A percentile compares a stretch with the other conserved stretches of the same genome.
These are phyloP conservation scores for Phoenix roebelenii DNA, from an alignment of 176 grass and related monocot species.

Conservation along the genomic window DNA sequence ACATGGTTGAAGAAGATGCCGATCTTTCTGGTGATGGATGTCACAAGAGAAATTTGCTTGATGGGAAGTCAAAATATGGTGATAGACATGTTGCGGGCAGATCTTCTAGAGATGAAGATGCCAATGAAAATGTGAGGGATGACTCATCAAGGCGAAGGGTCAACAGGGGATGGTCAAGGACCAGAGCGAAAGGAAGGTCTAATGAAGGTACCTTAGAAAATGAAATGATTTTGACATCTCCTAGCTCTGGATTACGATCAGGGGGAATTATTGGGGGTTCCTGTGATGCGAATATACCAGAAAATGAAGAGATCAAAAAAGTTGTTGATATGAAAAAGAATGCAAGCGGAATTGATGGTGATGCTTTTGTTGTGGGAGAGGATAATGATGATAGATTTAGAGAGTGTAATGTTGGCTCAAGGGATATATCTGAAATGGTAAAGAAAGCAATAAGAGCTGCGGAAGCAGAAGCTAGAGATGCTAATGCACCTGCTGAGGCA, in stretches of 20 bases:
- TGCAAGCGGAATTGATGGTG: slow-evolving; percentile 10
- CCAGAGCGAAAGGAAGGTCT: slow-evolving; percentile 49
- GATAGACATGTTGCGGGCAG: slow-evolving; percentile 21
- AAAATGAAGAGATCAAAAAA: slow-evolving; percentile 40
- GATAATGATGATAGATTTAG: slow-evolving; percentile 67
- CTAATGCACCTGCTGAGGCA: slow-evolving; percentile 73
- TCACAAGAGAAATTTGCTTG: slow-evolving; percentile 20
- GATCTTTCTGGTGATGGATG: slow-evolving; percentile 24
- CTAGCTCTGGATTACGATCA: slow-evolving; percentile 38
- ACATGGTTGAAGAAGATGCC: slow-evolving; percentile 21
- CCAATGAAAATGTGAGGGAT: slow-evolving; percentile 27
- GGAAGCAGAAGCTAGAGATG: slow-evolving; percentile 70
- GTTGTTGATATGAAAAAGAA: slow-evolving; percentile 8
- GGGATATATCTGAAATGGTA: slow-evolving; percentile 89
- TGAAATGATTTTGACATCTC: slow-evolving; percentile 42
- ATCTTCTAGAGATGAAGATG: slow-evolving; percentile 28
- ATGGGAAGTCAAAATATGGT: slow-evolving; percentile 28
- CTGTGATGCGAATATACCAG: slow-evolving; percentile 32
- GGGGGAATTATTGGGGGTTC: slow-evolving; percentile 17
- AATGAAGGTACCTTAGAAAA: slow-evolving; percentile 47
- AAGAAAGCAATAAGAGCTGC: slow-evolving; percentile 83
- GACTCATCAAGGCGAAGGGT: slow-evolving; percentile 39
- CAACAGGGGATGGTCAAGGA: slow-evolving; percentile 29
- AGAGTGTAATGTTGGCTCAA: slow-evolving; percentile 87
- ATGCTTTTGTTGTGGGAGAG: slow-evolving; percentile 29